Evolutionary conservation across 2,329 filamentous ascomycete species (phyloP).

Genomic region (Didymellaceae sp.): DNA sequence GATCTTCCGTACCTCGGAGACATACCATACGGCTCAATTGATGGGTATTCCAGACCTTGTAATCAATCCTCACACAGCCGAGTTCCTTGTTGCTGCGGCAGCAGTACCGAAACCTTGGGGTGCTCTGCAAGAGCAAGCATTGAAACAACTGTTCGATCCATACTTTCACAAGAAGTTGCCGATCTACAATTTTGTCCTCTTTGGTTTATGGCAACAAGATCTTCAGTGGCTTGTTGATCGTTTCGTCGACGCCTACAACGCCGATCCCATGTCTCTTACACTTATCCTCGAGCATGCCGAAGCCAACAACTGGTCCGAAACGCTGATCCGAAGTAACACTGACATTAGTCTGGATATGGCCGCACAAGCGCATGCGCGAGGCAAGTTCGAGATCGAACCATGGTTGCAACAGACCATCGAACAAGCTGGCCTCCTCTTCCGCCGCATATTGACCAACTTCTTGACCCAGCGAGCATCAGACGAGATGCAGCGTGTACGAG

Average conservation of each 20-base stretch:
- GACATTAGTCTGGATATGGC: slow-evolving; percentile 88
- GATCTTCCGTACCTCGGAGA: slow-evolving; percentile 64
- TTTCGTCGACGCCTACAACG: slow-evolving; percentile 77
- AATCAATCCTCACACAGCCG: slow-evolving; percentile 74
- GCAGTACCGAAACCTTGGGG: slow-evolving; percentile 81
- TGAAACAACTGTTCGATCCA: slow-evolving; percentile 79
- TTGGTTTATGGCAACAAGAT: slow-evolving; percentile 91
- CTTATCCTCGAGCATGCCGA: slow-evolving; percentile 80
- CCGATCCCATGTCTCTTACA: slow-evolving; percentile 70
- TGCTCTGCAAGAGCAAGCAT: slow-evolving; percentile 73
- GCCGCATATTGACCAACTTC: slow-evolving; percentile 77
- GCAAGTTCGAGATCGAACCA: slow-evolving; percentile 77
- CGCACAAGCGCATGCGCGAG: slow-evolving; percentile 81
- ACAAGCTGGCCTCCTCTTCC: slow-evolving; percentile 71
- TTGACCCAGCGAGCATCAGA: slow-evolving; percentile 82
- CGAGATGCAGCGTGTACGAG: slow-evolving; percentile 76
- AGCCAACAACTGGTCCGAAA: slow-evolving; percentile 83
- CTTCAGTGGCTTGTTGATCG: slow-evolving; percentile 83
- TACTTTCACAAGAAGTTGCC: slow-evolving; percentile 81
- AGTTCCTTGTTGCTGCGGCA: slow-evolving; percentile 79
- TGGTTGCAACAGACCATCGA: slow-evolving; percentile 77
- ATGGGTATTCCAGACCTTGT: slow-evolving; percentile 66
- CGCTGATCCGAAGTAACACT: slow-evolving; percentile 77
- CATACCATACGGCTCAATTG: slow-evolving; percentile 62
- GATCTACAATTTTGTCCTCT: slow-evolving; percentile 85